Base-by-base conservation (phyloP, 1,139 yeast species). In the Suhomyces taliae region DNA sequence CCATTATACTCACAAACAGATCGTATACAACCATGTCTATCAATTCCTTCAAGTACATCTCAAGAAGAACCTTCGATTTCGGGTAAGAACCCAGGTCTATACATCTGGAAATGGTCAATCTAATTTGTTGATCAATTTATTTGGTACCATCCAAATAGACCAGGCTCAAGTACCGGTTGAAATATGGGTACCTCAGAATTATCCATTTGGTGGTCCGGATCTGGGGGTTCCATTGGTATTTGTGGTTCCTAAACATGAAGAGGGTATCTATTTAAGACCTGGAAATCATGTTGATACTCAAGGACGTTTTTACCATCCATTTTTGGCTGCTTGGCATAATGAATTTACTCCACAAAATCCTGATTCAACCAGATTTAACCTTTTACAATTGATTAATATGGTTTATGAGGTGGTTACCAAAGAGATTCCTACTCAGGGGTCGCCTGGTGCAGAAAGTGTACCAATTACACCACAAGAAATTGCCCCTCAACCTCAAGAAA, bases 261-360 rank as follows among this genome's bases (percentile, higher is more conserved):
- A 72, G 66, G 78, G 66, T 62, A 45, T 66, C 45, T 62, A 38
- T 49, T 55, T 83, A 44, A 75, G 70, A 39, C 87, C 90, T 0
- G 85, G 87, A 26, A 86, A 83, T 54, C 74, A 80, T 56, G 80
- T 89, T 3, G 96, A 88, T 61, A 67, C 81, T n/a, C 87, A 78
- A 62, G 97, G 97, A 2, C 66, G 71, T 41, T 77, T 90, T 49
- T 87, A 85, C 60, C 86, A 87, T 55, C 95, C 95, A 0, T 78
- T 76, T 47, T 63, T 88, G 41, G 66, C 84, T 1, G 68, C 69
- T 31, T 89, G 97, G 97, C 61, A 53, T 45, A 54, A 59, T 10
- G 57, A 61, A 32, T 58, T 65, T 47, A 39, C 36, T 2, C 45
- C 47, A 15, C 37, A 27, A 2, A 43, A 43, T 11, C 35, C 50